These are phyloP conservation scores for Hirsutella minnesotensis DNA, from an alignment of 2,329 filamentous ascomycete genomes.

Conservation along the genomic window DNA sequence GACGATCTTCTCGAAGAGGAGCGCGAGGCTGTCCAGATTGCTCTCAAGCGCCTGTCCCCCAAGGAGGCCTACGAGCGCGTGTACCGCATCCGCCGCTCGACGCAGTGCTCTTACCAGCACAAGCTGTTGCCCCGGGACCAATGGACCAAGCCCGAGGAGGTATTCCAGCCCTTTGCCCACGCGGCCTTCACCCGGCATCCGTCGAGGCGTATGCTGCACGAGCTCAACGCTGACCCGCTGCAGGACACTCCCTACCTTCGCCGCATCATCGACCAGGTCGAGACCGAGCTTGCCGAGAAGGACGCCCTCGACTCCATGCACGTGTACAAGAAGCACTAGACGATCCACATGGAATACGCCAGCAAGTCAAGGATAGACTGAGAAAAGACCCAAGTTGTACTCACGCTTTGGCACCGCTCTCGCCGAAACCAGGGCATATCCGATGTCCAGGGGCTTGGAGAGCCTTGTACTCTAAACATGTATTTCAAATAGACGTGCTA, in stretches of 20 bases:
- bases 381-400: not conserved
- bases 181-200: no score
- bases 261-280: conserved; percentile 39
- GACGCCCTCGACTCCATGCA: conserved; percentile 37
- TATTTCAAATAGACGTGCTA: no score
- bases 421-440: no score
- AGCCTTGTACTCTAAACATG: no score
- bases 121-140: conserved; percentile 51
- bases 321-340: conserved; percentile 38
- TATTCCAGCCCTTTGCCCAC: conserved; percentile 13
- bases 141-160: conserved; percentile 47
- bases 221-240: conserved; percentile 1
- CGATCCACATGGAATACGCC: not conserved
- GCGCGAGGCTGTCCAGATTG: conserved; percentile 72
- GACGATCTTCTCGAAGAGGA: conserved; percentile 95
- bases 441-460: no score
- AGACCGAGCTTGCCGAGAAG: conserved; percentile 39
- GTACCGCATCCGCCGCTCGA: conserved; percentile 90
- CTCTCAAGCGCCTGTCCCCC: conserved; percentile 78
- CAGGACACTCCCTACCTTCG: conserved; percentile 43
- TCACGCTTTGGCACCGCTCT: no score
- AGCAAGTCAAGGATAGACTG: not conserved
- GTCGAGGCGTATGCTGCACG: no score
- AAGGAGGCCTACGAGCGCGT: conserved; percentile 94
- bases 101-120: conserved; percentile 60